Percentiles rank a stretch among this genome's conserved stretches.
Conservation (phyloP, 495 filamentous ascomycete species). For the Xanthoparmelia taractica region DNA sequence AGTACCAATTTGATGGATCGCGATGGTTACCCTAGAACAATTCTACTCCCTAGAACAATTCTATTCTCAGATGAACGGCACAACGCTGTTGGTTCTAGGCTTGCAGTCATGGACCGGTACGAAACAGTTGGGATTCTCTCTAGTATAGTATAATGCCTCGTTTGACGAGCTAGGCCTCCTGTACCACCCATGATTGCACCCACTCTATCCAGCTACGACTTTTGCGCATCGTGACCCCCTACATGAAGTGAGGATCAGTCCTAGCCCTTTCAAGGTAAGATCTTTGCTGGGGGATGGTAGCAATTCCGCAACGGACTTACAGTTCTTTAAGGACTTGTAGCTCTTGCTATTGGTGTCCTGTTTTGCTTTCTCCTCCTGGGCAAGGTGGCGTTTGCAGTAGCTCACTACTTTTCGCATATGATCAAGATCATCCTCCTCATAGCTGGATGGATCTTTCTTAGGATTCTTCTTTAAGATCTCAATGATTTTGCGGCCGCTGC, state of each 20-base stretch:
- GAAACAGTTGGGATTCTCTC: not conserved
- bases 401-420: conserved; percentile 60
- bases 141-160: not conserved
- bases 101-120: not conserved
- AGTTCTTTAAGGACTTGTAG: conserved; percentile 58
- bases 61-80: not conserved
- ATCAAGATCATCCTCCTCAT: conserved; percentile 48
- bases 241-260: not conserved
- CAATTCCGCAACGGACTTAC: conserved; percentile 38
- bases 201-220: not conserved
- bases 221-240: not conserved
- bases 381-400: conserved; percentile 58
- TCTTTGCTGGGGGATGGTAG: too few relatives aligned
- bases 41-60: too few relatives aligned
- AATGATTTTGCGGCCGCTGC: conserved; percentile 55
- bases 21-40: not conserved
- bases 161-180: not conserved
- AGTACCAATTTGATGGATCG: not conserved
- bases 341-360: conserved; percentile 47
- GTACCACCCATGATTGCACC: not conserved
- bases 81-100: not conserved
- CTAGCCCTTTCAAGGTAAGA: not conserved
- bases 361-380: conserved; percentile 55
- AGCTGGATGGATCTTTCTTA: conserved; percentile 44
- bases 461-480: conserved; percentile 56